Evolutionary conservation across 169 alveolate species (phyloP).

Genomic region (Plasmodium relictum): DNA sequence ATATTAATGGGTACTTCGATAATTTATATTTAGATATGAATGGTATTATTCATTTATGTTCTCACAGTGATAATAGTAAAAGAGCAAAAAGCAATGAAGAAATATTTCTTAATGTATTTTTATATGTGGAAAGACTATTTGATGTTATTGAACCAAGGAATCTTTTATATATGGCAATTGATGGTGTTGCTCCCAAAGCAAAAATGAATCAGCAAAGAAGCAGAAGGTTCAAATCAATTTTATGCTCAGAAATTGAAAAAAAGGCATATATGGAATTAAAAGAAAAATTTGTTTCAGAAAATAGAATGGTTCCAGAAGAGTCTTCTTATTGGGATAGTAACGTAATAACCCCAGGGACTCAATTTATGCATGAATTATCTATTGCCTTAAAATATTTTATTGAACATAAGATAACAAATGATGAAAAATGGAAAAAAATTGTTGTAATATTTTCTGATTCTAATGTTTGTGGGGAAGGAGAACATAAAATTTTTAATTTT

Average conservation of each 20-base stretch:
- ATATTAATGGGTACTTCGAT: slow-evolving; percentile 95
- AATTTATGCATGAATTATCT: slow-evolving; percentile 95
- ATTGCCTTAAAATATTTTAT: slow-evolving; percentile 88
- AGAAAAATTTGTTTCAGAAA: slow-evolving; percentile 78
- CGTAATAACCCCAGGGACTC: slow-evolving; percentile 99
- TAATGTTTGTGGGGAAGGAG: slow-evolving; percentile 99
- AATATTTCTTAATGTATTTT: slow-evolving; percentile 94
- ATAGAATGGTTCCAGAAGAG: slow-evolving; percentile 74
- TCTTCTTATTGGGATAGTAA: slow-evolving; percentile 95
- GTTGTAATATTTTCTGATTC: slow-evolving; percentile 97
- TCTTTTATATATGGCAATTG: slow-evolving; percentile 96
- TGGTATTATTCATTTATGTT: slow-evolving; percentile 99
- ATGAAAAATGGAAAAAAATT: slow-evolving; percentile 93
- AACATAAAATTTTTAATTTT: slow-evolving; percentile 98
- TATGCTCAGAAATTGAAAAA: slow-evolving; percentile 72
- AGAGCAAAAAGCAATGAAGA: slow-evolving; percentile 94
- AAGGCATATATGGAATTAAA: slow-evolving; percentile 79
- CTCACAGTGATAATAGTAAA: slow-evolving; percentile 93
- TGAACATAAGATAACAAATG: slow-evolving; percentile 91
- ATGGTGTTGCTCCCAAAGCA: slow-evolving; percentile 99
- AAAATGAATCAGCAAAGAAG: slow-evolving; percentile 99
- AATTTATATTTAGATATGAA: slow-evolving; percentile 99
- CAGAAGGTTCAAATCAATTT: slow-evolving; percentile 94
- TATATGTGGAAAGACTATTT: slow-evolving; percentile 94
- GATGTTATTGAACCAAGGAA: slow-evolving; percentile 95